Conservation (phyloP, 1,284 basidiomycete species). For the Ganoderma leucocontextum region DNA sequence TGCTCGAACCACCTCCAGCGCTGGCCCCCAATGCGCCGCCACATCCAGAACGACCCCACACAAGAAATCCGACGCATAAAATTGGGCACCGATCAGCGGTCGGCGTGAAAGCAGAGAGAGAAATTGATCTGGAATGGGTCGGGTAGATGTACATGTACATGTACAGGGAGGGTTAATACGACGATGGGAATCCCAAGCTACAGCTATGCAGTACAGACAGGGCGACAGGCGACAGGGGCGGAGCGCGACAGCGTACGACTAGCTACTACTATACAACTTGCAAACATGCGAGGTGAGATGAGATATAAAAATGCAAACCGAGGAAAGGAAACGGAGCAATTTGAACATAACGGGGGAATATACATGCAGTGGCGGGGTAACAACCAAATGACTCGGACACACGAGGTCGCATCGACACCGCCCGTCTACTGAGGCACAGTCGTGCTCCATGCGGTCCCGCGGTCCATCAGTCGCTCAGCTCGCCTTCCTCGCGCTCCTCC, state of each 20-base stretch:
- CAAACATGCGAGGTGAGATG: not conserved
- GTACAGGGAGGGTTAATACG: conserved; percentile 3
- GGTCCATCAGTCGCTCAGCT: conserved; percentile 50
- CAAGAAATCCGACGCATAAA: no score
- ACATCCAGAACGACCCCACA: not conserved
- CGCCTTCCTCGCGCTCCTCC: conserved; percentile 52
- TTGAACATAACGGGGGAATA: not conserved
- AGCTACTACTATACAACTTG: conserved; percentile 28
- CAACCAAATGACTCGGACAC: not conserved
- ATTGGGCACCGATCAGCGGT: no score
- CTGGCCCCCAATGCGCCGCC: not conserved
- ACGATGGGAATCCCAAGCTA: conserved; percentile 23
- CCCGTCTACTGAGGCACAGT: conserved; percentile 3
- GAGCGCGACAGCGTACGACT: conserved; percentile 27
- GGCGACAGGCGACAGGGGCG: not conserved
- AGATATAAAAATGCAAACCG: not conserved
- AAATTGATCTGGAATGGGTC: not conserved
- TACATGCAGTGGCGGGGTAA: conserved; percentile 1
- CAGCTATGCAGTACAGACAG: conserved; percentile 33
- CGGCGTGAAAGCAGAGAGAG: not conserved
- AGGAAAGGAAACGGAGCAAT: not conserved
- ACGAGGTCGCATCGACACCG: not conserved
- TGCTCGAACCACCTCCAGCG: conserved; percentile 3
- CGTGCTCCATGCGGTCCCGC: conserved; percentile 3
- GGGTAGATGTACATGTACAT: not conserved